Conservation (phyloP, 2,329 filamentous ascomycete species). For the Aspergillus proliferans region DNA sequence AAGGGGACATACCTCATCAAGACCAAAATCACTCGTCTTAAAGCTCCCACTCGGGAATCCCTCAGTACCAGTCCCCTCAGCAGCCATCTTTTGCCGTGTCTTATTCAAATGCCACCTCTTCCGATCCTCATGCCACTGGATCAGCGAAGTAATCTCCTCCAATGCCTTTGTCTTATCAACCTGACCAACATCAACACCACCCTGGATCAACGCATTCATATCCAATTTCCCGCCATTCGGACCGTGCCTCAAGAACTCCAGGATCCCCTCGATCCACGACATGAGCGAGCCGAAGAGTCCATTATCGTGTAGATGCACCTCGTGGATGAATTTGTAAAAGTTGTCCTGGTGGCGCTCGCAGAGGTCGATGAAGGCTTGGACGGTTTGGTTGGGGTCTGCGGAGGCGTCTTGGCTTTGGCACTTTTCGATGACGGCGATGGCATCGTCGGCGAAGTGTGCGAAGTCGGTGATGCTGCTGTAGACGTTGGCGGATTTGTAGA, state of each 20-base stretch:
- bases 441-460: conserved; percentile 84
- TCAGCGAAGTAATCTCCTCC: conserved; percentile 74
- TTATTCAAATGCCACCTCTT: conserved; percentile 99
- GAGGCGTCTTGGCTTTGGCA: conserved; percentile 72
- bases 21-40: conserved; percentile 77
- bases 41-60: conserved; percentile 55
- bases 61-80: conserved; percentile 55
- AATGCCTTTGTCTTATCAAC: conserved; percentile 69
- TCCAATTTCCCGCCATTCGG: conserved; percentile 79
- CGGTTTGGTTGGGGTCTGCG: conserved; percentile 94
- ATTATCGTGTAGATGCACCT: conserved; percentile 94
- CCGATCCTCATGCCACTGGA: conserved; percentile 87
- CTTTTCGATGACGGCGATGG: conserved; percentile 70
- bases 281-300: conserved; percentile 93
- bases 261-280: conserved; percentile 93
- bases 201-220: conserved; percentile 88
- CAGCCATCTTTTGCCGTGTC: conserved; percentile 97
- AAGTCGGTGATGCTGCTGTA: conserved; percentile 98
- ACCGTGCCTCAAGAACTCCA: conserved; percentile 84
- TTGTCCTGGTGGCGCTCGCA: conserved; percentile 92
- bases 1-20: conserved; percentile 59
- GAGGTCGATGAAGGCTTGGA: conserved; percentile 95
- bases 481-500: conserved; percentile 98
- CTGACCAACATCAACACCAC: conserved; percentile 60
- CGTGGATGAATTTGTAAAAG: conserved; percentile 98